Evolutionary conservation across 306 rosid species (phyloP).

Genomic region (Quercus agrifolia): DNA sequence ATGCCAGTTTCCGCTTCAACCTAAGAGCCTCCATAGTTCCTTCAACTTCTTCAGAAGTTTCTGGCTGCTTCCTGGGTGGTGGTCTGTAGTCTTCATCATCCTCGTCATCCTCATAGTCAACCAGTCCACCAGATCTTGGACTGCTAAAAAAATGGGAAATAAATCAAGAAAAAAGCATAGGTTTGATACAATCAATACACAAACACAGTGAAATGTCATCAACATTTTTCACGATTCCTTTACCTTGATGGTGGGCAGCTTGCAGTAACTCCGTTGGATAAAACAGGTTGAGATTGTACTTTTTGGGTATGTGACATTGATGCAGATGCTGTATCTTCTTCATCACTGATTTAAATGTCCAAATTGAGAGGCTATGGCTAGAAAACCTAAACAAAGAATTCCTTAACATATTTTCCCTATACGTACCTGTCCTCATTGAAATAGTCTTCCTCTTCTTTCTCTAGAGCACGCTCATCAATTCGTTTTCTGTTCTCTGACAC

Average conservation of each 20-base stretch:
- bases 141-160: slow-evolving; percentile 29
- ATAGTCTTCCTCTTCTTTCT: slow-evolving; percentile 90
- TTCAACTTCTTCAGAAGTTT: slow-evolving; percentile 67
- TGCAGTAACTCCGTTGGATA: slow-evolving; percentile 70
- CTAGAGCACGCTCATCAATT: slow-evolving; percentile 85
- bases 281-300: slow-evolving; percentile 50
- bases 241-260: slow-evolving; percentile 60
- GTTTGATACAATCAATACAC: not conserved
- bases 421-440: slow-evolving; percentile 85
- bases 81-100: slow-evolving; percentile 91
- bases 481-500: slow-evolving; percentile 68
- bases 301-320: slow-evolving; percentile 50
- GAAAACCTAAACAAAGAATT: slow-evolving; percentile 5
- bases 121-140: slow-evolving; percentile 77
- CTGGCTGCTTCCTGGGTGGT: slow-evolving; percentile 74
- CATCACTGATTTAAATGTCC: slow-evolving; percentile 58
- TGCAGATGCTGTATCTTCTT: slow-evolving; percentile 80
- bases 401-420: not conserved
- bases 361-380: slow-evolving; percentile 16
- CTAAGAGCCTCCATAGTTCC: slow-evolving; percentile 68
- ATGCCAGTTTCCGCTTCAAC: slow-evolving; percentile 64
- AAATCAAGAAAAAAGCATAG: not conserved
- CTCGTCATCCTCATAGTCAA: slow-evolving; percentile 93
- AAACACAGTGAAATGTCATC: not conserved
- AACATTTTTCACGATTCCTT: not conserved